phyloP scores from a whole-genome alignment of 768 basidiomycete genomes.

The Daedaleopsis sinensis region DNA sequence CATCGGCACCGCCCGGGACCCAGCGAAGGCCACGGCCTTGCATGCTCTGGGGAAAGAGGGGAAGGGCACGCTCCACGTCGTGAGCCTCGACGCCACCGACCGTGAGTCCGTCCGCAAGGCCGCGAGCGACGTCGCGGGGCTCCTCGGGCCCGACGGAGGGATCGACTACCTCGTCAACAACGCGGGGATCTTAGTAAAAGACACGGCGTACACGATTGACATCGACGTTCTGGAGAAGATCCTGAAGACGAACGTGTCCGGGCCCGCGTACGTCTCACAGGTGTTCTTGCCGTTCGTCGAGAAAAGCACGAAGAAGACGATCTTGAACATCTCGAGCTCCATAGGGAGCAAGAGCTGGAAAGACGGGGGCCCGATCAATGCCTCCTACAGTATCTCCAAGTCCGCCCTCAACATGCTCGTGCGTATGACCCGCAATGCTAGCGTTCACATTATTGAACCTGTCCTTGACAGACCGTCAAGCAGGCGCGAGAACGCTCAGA shows the following conservation, averaged over 20 bases:
- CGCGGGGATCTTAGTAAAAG: constrained; percentile 32
- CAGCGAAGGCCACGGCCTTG: constrained; percentile 24
- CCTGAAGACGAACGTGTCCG: constrained; percentile 33
- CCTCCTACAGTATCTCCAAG: constrained; percentile 40
- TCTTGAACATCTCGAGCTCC: constrained; percentile 37
- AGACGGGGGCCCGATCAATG: constrained; percentile 19
- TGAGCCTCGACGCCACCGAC: constrained; percentile 35
- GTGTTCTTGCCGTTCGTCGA: constrained; percentile 36
- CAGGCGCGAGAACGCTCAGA: constrained; percentile 36
- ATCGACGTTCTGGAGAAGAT: not conserved
- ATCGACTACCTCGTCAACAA: constrained; percentile 45
- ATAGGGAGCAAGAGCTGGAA: constrained; percentile 36
- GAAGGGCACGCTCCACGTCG: constrained; percentile 35
- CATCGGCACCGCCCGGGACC: constrained; percentile 35
- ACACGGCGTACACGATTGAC: not conserved
- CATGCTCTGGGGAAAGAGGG: constrained; percentile 24
- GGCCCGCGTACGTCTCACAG: constrained; percentile 38
- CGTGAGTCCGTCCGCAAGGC: constrained; percentile 31
- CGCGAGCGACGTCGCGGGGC: constrained; percentile 22
- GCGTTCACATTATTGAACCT: not conserved
- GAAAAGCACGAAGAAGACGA: constrained; percentile 31
- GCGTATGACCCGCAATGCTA: not conserved
- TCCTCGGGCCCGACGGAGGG: constrained; percentile 33
- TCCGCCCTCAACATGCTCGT: constrained; percentile 43
- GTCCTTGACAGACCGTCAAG: constrained; percentile 35